Percentiles rank a stretch among this genome's conserved stretches.
Conservation (phyloP, 2,329 filamentous ascomycete genomes). For the Helotiales sp. region DNA sequence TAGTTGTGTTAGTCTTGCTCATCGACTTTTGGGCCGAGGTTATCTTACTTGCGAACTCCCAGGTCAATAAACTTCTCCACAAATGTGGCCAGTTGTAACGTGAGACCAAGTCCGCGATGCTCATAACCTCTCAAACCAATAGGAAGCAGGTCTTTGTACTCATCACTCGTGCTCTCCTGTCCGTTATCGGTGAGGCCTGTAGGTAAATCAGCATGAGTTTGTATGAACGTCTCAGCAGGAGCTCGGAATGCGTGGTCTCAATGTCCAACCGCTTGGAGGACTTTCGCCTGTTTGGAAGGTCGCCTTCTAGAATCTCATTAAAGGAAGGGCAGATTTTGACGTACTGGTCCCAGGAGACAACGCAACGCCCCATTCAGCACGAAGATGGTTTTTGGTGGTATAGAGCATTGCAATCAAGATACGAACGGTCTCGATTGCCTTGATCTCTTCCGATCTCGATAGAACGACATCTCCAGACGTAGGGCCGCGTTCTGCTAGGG, state of each 20-base stretch:
- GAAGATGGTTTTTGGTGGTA: conserved; percentile 63
- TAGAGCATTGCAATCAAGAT: conserved; percentile 62
- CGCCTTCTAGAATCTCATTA: no score
- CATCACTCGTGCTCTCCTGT: conserved; percentile 39
- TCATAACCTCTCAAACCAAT: conserved; percentile 52
- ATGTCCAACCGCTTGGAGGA: no score
- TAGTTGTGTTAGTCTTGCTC: not conserved
- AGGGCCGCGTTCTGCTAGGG: not conserved
- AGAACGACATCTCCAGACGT: conserved; percentile 9
- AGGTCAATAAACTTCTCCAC: conserved; percentile 61
- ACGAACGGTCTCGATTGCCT: conserved; percentile 58
- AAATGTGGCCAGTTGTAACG: conserved; percentile 60
- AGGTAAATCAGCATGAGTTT: no score
- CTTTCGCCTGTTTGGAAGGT: no score
- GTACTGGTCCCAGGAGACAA: conserved; percentile 29
- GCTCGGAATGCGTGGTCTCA: no score
- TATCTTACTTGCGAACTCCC: conserved; percentile 43
- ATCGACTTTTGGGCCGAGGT: not conserved
- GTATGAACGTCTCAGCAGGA: no score
- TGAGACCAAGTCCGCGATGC: conserved; percentile 57
- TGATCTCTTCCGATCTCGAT: conserved; percentile 34
- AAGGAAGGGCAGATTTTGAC: no score
- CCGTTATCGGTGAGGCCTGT: conserved; percentile 34
- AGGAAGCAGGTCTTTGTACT: conserved; percentile 52
- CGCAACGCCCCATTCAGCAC: conserved; percentile 59